Base-by-base conservation (phyloP, 345 rosid genomes). In the Eutrema heterophyllum region DNA sequence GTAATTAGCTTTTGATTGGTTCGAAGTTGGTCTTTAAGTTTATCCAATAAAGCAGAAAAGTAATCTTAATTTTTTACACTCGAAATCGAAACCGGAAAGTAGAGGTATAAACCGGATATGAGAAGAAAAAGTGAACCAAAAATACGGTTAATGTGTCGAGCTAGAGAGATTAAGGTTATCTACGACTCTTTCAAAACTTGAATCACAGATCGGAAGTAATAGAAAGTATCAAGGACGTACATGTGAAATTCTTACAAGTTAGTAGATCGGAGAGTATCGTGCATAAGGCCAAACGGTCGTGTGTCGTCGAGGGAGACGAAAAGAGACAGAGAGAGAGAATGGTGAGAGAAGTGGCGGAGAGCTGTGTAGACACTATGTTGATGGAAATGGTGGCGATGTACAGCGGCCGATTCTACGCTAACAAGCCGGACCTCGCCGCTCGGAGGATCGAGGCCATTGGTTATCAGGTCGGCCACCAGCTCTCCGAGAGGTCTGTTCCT, bases 391-490 rank as follows among this genome's bases (percentile, higher is more conserved):
- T 95, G 2, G 89, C 93, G 0, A 85, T 92, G 16, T 92, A 87
- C 66, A 87, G 90, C 79, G 89, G 82, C 64, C 89, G 90, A 12
- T 92, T 96, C 83, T 90, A 90, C 73, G 86, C 88, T 55, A 88
- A 81, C 60, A 96, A 89, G 73, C 94, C 96, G n/a, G 97, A 96
- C 45, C 93, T 96, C 63, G 97, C 98, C n/a, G 99, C 97, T 36
- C 96, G 97, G 32, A 85, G 99, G 74, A 96, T 96, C 87, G 98
- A 96, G 72, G 93, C 98, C 71, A 96, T 96, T 55, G 99, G 99
- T 68, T 96, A 87, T 67, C 99, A 96, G 81, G 98, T 96, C 81
- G 99, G 99, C 67, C 97, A 90, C 74, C 99, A 96, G 91, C 99
- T 96, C 81, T 91, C 97, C 63, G 99, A 92, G 82, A 87, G 98